A percentile compares a stretch with the other conserved stretches of the same genome.
phyloP scores from a whole-genome alignment of 108 stramenopile species.

The Skeletonema tropicum region DNA sequence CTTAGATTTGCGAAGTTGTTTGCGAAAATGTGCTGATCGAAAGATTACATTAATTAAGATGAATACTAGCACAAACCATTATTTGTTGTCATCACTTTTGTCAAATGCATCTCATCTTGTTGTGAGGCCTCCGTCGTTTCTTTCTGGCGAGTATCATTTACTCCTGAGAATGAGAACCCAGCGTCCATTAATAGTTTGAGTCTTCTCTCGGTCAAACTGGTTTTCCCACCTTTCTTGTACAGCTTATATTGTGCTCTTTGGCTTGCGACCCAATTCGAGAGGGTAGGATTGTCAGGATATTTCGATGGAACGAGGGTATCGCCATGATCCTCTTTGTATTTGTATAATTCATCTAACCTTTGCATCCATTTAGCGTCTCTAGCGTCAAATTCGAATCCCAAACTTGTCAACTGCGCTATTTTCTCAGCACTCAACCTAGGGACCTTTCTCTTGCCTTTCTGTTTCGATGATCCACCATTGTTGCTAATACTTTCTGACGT shows the following conservation, averaged over 20 bases:
- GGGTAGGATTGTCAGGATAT: conserved; percentile 41
- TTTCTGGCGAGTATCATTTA: conserved; percentile 32
- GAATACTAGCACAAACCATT: neutral
- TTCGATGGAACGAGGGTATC: conserved; percentile 39
- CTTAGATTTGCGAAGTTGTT: neutral
- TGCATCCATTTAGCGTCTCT: conserved; percentile 48
- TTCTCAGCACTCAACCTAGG: conserved; percentile 38
- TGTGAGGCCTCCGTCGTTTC: conserved; percentile 40
- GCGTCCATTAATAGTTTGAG: conserved; percentile 40
- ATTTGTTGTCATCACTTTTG: neutral
- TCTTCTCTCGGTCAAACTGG: conserved; percentile 38
- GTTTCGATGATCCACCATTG: conserved; percentile 10
- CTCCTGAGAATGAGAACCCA: conserved; percentile 35
- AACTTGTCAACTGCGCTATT: conserved; percentile 20
- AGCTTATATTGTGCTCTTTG: conserved; percentile 46
- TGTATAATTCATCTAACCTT: conserved; percentile 32
- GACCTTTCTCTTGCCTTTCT: conserved; percentile 39
- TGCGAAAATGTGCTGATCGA: neutral
- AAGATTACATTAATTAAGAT: neutral
- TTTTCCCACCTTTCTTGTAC: conserved; percentile 34
- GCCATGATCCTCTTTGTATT: conserved; percentile 37
- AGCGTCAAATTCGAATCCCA: conserved; percentile 46
- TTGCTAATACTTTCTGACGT: conserved; percentile 3
- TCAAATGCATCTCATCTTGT: conserved; percentile 33
- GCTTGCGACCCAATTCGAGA: conserved; percentile 44